phyloP scores from a whole-genome alignment of 352 stramenopile species.

The Albugo candida region DNA sequence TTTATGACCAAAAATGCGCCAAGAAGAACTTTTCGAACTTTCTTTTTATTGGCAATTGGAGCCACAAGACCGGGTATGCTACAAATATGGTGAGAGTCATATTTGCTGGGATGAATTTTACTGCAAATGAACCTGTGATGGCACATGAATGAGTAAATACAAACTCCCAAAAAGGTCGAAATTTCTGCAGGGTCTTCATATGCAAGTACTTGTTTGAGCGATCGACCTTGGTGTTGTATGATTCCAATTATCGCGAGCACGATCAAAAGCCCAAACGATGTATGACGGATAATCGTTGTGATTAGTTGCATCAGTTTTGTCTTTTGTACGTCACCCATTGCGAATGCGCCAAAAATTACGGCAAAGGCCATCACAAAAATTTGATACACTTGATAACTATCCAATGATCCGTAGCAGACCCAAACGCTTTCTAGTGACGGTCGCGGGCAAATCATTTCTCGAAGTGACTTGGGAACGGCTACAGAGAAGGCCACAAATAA shows the following conservation, averaged over 20 bases:
- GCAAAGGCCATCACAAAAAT: conserved; percentile 65
- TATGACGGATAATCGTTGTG: conserved; percentile 66
- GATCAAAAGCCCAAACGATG: conserved; percentile 73
- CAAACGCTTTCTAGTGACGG: conserved; percentile 27
- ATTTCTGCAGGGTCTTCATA: conserved; percentile 58
- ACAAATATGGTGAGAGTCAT: background rate
- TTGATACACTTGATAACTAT: conserved; percentile 64
- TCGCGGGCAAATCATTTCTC: conserved; percentile 63
- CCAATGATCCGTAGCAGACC: conserved; percentile 45
- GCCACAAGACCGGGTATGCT: conserved; percentile 68
- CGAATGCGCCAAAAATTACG: conserved; percentile 49
- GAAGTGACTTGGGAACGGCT: conserved; percentile 78
- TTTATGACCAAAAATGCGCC: conserved; percentile 34
- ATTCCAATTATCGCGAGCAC: conserved; percentile 52
- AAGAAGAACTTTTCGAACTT: conserved; percentile 39
- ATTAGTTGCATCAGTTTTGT: conserved; percentile 56
- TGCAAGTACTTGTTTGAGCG: conserved; percentile 34
- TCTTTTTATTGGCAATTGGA: conserved; percentile 63
- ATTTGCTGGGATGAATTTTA: background rate
- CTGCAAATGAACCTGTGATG: conserved; percentile 44
- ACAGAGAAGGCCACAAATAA: background rate
- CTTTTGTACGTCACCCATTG: conserved; percentile 68
- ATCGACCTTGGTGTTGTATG: conserved; percentile 33
- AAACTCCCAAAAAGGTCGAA: conserved; percentile 69
- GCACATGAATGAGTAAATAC: conserved; percentile 84